Conservation (phyloP, 257 asterid genomes). For the Nemophila menziesii region DNA sequence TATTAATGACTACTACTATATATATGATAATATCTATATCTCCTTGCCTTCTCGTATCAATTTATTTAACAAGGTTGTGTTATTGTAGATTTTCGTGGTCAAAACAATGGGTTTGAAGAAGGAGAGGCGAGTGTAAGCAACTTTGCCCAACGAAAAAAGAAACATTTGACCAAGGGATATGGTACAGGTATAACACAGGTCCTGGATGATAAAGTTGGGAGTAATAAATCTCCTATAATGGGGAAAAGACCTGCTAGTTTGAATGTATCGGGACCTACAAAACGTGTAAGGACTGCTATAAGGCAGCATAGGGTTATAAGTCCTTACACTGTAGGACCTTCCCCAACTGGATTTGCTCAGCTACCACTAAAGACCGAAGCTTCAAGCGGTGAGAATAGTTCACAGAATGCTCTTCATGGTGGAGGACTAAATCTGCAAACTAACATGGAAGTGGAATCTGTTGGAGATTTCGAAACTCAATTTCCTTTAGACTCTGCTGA, state of each 20-base stretch:
- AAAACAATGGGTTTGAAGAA: slow-evolving; percentile 45
- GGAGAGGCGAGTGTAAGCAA: slow-evolving; percentile 68
- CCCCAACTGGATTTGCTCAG: slow-evolving; percentile 61
- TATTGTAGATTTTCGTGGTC: slow-evolving; percentile 44
- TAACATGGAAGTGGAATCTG: slow-evolving; percentile 65
- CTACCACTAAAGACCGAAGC: slow-evolving; percentile 67
- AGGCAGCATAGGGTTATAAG: slow-evolving; percentile 65
- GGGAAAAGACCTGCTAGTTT: slow-evolving; percentile 68
- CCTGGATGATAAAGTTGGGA: slow-evolving; percentile 42
- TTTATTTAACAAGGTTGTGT: slow-evolving; percentile 12
- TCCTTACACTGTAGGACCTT: slow-evolving; percentile 62
- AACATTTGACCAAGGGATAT: slow-evolving; percentile 36
- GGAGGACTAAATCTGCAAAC: slow-evolving; percentile 51
- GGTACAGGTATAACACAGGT: slow-evolving; percentile 43
- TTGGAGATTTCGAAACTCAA: slow-evolving; percentile 58
- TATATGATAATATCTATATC: slow-evolving; percentile 10
- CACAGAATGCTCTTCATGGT: slow-evolving; percentile 64
- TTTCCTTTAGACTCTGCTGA: slow-evolving; percentile 49
- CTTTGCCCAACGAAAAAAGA: slow-evolving; percentile 55
- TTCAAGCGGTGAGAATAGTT: slow-evolving; percentile 90
- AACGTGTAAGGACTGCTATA: slow-evolving; percentile 77
- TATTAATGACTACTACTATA: slow-evolving; percentile 9
- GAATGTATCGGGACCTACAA: slow-evolving; percentile 78
- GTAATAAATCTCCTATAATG: slow-evolving; percentile 36
- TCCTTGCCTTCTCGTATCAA: slow-evolving; percentile 13